phyloP scores from a whole-genome alignment of 768 basidiomycete genomes.

The Leccinum aurantiacum region DNA sequence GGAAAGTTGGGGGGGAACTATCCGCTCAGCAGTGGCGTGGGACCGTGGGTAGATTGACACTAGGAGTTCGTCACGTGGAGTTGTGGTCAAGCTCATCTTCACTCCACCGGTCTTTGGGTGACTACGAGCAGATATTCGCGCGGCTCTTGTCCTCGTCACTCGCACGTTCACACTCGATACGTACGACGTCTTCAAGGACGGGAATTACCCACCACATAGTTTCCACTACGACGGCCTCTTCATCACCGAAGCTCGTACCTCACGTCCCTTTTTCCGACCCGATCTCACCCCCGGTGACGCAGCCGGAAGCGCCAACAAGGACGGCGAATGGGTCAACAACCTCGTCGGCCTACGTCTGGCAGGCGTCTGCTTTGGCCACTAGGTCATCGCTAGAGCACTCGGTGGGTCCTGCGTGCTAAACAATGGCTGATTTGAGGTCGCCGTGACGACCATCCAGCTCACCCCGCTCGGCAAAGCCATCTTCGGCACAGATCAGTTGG shows the following conservation, averaged over 20 bases:
- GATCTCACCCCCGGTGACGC: background rate
- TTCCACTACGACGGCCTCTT: conserved; percentile 66
- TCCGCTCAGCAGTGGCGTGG: too few relatives aligned
- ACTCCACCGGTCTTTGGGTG: too few relatives aligned
- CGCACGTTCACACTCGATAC: conserved; percentile 54
- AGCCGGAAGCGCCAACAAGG: conserved; percentile 78
- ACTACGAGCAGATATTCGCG: conserved; percentile 43
- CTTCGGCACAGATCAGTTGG: conserved; percentile 53
- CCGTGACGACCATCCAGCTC: conserved; percentile 66
- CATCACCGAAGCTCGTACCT: conserved; percentile 77
- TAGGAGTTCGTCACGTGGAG: too few relatives aligned
- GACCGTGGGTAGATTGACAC: too few relatives aligned
- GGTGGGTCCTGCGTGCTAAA: conserved; percentile 71
- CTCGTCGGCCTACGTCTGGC: conserved; percentile 53
- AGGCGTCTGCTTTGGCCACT: conserved; percentile 95
- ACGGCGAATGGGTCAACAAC: conserved; percentile 71
- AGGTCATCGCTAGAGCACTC: conserved; percentile 75
- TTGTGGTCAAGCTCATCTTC: too few relatives aligned
- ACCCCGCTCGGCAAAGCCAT: conserved; percentile 67
- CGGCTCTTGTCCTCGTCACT: conserved; percentile 40
- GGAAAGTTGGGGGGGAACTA: too few relatives aligned
- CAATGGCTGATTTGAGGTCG: conserved; percentile 76
- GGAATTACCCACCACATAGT: conserved; percentile 58
- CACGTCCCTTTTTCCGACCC: background rate
- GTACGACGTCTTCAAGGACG: conserved; percentile 56